These are phyloP conservation scores for Nakazawaea sp. DNA, from an alignment of 805 yeast species.

Conservation along the genomic window DNA sequence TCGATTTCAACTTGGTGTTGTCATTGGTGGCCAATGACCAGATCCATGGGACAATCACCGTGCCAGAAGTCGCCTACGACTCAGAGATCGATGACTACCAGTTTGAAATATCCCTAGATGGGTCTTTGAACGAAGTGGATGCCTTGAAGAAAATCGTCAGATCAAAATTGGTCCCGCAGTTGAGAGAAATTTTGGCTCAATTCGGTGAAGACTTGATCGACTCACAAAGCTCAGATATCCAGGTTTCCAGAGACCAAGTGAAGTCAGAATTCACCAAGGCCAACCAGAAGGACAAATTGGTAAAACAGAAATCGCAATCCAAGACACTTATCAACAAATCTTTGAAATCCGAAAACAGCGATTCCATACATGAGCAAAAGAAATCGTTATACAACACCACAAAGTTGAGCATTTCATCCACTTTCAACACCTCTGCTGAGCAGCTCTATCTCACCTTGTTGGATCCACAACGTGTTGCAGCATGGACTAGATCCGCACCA, in stretches of 20 bases:
- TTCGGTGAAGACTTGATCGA: constrained; percentile 77
- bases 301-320: constrained; percentile 21
- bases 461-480: constrained; percentile 72
- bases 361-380: constrained; percentile 9
- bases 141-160: constrained; percentile 46
- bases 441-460: constrained; percentile 74
- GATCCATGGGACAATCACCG: constrained; percentile 64
- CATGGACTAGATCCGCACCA: constrained; percentile 82
- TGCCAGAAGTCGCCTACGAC: constrained; percentile 95
- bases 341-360: constrained; percentile 12
- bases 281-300: constrained; percentile 30
- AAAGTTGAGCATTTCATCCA: constrained; percentile 66
- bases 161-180: constrained; percentile 54
- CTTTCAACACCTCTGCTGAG: constrained; percentile 82
- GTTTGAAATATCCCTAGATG: constrained; percentile 64
- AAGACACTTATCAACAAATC: constrained; percentile 15
- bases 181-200: constrained; percentile 49
- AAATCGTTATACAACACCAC: constrained; percentile 75
- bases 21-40: constrained; percentile 45
- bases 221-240: constrained; percentile 81
- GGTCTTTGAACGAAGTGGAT: constrained; percentile 32
- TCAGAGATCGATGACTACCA: constrained; percentile 81
- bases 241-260: constrained; percentile 64
- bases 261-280: constrained; percentile 48
- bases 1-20: constrained; percentile 68